Percentiles rank a stretch among this genome's conserved stretches.
Conservation (phyloP, 1,139 yeast species). For the Starmera stellimalicola region DNA sequence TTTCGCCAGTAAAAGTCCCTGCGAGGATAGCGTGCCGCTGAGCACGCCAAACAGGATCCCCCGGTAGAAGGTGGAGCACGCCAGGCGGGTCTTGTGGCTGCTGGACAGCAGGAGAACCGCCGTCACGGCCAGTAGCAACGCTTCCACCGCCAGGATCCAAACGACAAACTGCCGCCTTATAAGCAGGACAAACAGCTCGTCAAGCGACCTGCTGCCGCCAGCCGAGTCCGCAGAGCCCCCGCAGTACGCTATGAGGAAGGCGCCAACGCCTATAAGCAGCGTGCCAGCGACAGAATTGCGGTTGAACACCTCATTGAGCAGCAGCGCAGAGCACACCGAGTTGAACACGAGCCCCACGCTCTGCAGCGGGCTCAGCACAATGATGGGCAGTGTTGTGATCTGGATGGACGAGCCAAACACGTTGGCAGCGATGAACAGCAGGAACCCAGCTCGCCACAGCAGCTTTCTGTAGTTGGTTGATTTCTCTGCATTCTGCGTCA, state of each 20-base stretch:
- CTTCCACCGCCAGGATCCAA: slow-evolving; percentile 32
- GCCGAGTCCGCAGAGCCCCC: slow-evolving; percentile 42
- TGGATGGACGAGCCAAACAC: slow-evolving; percentile 78
- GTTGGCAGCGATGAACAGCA: slow-evolving; percentile 63
- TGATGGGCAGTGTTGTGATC: slow-evolving; percentile 74
- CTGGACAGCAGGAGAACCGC: too few relatives aligned
- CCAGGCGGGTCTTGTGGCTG: too few relatives aligned
- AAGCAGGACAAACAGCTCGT: slow-evolving; percentile 35
- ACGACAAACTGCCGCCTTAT: slow-evolving; percentile 29
- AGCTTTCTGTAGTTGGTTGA: slow-evolving; percentile 24
- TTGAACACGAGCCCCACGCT: slow-evolving; percentile 84
- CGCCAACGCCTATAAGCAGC: slow-evolving; percentile 59
- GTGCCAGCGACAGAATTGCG: slow-evolving; percentile 54
- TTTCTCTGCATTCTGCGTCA: slow-evolving; percentile 21
- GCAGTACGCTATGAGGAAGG: slow-evolving; percentile 69
- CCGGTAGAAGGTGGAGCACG: too few relatives aligned
- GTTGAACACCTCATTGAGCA: slow-evolving; percentile 65
- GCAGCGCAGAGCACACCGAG: slow-evolving; percentile 59
- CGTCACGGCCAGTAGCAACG: slow-evolving; percentile 17
- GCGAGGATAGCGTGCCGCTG: slow-evolving; percentile 79
- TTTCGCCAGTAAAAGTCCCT: slow-evolving; percentile 77
- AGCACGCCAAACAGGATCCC: slow-evolving; percentile 61
- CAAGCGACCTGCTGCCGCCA: slow-evolving; percentile 37
- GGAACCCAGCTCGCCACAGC: slow-evolving; percentile 71
- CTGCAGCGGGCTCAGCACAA: slow-evolving; percentile 74